Evolutionary conservation across 164 flowering plant genomes (phyloP).

Genomic region (Sextonia rubra): DNA sequence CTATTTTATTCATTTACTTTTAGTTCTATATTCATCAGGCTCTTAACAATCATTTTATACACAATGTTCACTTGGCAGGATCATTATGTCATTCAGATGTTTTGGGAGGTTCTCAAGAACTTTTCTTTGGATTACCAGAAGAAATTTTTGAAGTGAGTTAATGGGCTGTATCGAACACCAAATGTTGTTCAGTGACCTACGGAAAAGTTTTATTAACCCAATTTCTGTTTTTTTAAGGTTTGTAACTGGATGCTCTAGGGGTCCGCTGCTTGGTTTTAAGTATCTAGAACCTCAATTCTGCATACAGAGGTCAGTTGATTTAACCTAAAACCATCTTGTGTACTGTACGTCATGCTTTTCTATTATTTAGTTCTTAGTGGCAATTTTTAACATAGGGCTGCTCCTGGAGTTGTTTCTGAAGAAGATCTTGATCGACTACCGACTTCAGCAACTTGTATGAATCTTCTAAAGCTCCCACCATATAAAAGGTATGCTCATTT

Average conservation of each 20-base stretch:
- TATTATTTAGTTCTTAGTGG: background rate
- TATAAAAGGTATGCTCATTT: slow-evolving; percentile 56
- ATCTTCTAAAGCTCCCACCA: slow-evolving; percentile 97
- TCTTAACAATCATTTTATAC: background rate
- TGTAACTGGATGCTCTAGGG: slow-evolving; percentile 98
- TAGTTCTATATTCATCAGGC: background rate
- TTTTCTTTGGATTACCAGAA: slow-evolving; percentile 69
- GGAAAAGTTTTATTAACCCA: background rate
- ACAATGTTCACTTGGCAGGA: slow-evolving; percentile 42
- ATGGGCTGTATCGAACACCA: background rate
- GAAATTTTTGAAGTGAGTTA: slow-evolving; percentile 87
- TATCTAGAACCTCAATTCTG: slow-evolving; percentile 87
- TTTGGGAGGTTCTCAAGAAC: slow-evolving; percentile 87
- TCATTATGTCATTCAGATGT: slow-evolving; percentile 78
- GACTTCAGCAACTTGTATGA: slow-evolving; percentile 98
- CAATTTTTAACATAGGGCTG: slow-evolving; percentile 48
- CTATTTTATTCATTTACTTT: too few species aligned
- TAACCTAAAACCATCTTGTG: background rate
- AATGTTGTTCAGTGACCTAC: background rate
- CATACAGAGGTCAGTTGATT: slow-evolving; percentile 62
- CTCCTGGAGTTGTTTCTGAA: slow-evolving; percentile 63
- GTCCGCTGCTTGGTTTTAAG: slow-evolving; percentile 91
- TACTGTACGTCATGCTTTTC: background rate
- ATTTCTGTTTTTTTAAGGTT: slow-evolving; percentile 43
- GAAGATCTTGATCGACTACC: slow-evolving; percentile 89